Evolutionary conservation across 1,139 yeast species (phyloP).

Genomic region (Pichia terricola): DNA sequence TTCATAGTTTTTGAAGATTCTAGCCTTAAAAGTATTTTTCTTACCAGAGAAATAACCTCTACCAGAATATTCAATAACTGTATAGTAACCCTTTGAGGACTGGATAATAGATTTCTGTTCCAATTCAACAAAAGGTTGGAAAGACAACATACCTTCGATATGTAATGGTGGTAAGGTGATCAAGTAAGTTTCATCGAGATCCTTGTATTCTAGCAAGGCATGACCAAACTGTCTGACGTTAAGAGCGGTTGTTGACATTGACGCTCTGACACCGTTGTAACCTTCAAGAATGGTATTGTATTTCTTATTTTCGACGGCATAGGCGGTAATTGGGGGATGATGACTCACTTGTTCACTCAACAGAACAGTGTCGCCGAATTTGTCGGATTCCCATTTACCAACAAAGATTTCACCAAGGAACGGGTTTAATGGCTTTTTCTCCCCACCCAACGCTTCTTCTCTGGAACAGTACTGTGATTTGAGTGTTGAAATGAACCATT

Average conservation of each 20-base stretch:
- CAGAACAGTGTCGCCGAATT: conserved; percentile 60
- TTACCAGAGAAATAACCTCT: conserved; percentile 96
- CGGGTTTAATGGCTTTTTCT: conserved; percentile 93
- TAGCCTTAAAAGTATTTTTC: conserved; percentile 84
- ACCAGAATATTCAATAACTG: conserved; percentile 76
- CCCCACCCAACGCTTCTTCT: conserved; percentile 82
- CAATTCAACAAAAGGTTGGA: conserved; percentile 76
- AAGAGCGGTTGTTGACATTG: conserved; percentile 67
- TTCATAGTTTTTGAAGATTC: conserved; percentile 49
- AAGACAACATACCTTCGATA: conserved; percentile 84
- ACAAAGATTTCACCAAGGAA: conserved; percentile 88
- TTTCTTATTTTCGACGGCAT: conserved; percentile 63
- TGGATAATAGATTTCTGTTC: conserved; percentile 82
- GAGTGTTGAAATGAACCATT: conserved; percentile 86
- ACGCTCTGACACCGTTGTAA: conserved; percentile 80
- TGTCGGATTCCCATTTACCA: conserved; percentile 63
- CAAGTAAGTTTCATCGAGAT: conserved; percentile 58
- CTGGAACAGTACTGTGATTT: conserved; percentile 91
- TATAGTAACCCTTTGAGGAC: conserved; percentile 66
- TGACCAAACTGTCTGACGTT: conserved; percentile 90
- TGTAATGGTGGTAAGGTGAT: conserved; percentile 93
- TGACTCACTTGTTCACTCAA: conserved; percentile 90
- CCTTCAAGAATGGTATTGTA: conserved; percentile 69
- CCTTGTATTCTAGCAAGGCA: conserved; percentile 56
- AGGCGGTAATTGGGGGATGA: conserved; percentile 94